A percentile compares a stretch with the other conserved stretches of the same genome.
These are phyloP conservation scores for Parafenestella ontariensis DNA, from an alignment of 2,329 filamentous ascomycete genomes.

Conservation along the genomic window DNA sequence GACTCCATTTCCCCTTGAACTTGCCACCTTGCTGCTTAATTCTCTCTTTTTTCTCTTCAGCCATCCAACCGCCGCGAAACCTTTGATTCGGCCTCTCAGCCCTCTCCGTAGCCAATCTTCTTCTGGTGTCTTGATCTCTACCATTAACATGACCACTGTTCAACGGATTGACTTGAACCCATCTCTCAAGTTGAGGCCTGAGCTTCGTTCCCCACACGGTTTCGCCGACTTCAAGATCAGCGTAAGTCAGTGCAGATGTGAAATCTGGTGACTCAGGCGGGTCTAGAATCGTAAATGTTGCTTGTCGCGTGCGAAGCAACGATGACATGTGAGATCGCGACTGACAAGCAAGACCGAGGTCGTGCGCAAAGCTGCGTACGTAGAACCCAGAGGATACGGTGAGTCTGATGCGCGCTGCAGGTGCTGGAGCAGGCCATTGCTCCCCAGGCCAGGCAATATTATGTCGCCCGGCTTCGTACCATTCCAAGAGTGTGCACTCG, in stretches of 20 bases:
- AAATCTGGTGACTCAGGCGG: constrained; percentile 6
- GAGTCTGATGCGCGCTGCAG: constrained; percentile 30
- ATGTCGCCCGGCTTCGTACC: constrained; percentile 28
- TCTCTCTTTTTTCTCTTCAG: constrained; percentile 34
- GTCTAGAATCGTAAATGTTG: constrained; percentile 20
- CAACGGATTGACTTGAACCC: constrained; percentile 31
- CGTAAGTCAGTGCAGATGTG: constrained; percentile 26
- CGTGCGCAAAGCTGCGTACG: constrained; percentile 43
- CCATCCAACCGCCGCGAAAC: constrained; percentile 39
- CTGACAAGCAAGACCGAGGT: constrained; percentile 35
- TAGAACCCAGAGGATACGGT: constrained; percentile 42
- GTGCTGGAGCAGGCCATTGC: constrained; percentile 12
- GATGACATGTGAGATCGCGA: constrained; percentile 33
- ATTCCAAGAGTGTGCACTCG: constrained; percentile 37
- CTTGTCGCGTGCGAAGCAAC: constrained; percentile 35
- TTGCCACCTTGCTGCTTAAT: constrained; percentile 40
- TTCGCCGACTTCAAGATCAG: constrained; percentile 31
- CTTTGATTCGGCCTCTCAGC: constrained; percentile 25
- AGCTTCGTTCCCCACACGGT: constrained; percentile 30
- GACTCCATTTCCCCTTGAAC: constrained; percentile 34
- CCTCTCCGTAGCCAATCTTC: constrained; percentile 16
- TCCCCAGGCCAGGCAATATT: constrained; percentile 19
- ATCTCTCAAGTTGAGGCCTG: constrained; percentile 26
- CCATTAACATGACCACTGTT: constrained; percentile 26
- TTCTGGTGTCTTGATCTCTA: constrained; percentile 21